Evolutionary conservation across 2,329 filamentous ascomycete species (phyloP), one percentile per base, ranked within the genome.

Genomic region (Neopestalotiopsis clavispora): DNA sequence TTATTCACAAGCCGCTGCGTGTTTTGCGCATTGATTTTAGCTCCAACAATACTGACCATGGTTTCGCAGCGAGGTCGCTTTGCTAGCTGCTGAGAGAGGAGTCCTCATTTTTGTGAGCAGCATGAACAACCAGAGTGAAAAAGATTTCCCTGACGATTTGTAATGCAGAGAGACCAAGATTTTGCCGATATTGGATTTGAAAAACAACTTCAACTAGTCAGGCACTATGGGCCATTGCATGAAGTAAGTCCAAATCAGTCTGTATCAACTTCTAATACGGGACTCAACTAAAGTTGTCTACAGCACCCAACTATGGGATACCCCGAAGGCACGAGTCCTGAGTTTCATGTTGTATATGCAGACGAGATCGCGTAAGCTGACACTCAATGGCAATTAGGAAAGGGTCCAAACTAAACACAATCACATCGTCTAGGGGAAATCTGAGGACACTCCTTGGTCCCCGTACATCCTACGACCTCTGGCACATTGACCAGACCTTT

Each of bases 401-500:
- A 38, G 12, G n/a, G 14, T 38, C 20, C 23, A 28, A 45, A 45
- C 59, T 68, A 14, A 52, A 57, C 45, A 28, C 28, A 49, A 4
- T 56, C 34, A 23, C 1, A 12, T 1, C 17, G 4, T 45, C 4
- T 2, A 75, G 72, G 0, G 77, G 75, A 1, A 78, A 75, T 23
- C 17, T 78, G 23, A 72, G 77, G 63, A 75, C 65, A 2, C 75
- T 78, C 0, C 69, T 78, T 0, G 77, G 77, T 0, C 72, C 73
- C 13, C 69, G 72, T 1, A 75, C 75, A 1, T 72, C 72, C 1
- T 78, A 78, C 7, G 77, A 78, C 7, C 73, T 78, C 1, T 79
- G 77, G 77, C 77, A 79, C 14, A 69, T 78, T 0, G 77, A 79
- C 52, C 77, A 79, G n/a, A 78, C 77, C 0, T 78, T 78, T n/a